These are phyloP conservation scores for Phaseolus coccineus DNA, from an alignment of 331 rosid species.

Conservation along the genomic window DNA sequence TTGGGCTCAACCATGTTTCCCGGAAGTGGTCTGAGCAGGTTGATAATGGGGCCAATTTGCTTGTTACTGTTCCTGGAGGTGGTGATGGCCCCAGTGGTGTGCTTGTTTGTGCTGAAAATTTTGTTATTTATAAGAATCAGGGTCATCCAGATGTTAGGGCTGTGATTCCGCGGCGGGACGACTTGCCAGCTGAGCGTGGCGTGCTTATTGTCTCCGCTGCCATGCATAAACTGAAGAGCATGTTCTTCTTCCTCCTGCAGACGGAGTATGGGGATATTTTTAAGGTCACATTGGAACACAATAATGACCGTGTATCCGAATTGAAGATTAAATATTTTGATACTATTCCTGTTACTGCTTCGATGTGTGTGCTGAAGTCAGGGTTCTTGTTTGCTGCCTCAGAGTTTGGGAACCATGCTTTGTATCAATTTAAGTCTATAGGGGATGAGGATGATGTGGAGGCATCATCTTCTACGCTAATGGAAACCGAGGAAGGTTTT, in stretches of 20 bases:
- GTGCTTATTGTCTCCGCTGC: slow-evolving; percentile 95
- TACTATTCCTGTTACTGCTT: slow-evolving; percentile 89
- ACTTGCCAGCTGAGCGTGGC: slow-evolving; percentile 89
- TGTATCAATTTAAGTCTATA: slow-evolving; percentile 86
- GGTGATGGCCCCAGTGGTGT: slow-evolving; percentile 98
- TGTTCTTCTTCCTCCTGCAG: slow-evolving; percentile 92
- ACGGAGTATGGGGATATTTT: slow-evolving; percentile 97
- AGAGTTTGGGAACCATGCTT: slow-evolving; percentile 88
- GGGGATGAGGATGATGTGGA: slow-evolving; percentile 95
- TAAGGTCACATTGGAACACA: slow-evolving; percentile 86
- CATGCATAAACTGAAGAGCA: slow-evolving; percentile 75
- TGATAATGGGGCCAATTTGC: slow-evolving; percentile 93
- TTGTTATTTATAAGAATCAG: slow-evolving; percentile 95
- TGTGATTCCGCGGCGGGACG: slow-evolving; percentile 86
- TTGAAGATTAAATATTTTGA: slow-evolving; percentile 90
- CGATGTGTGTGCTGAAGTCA: slow-evolving; percentile 93
- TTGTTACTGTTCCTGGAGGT: slow-evolving; percentile 97
- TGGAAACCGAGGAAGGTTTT: slow-evolving; percentile 94
- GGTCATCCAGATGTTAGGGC: slow-evolving; percentile 90
- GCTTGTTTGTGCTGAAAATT: slow-evolving; percentile 93
- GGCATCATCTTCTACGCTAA: slow-evolving; percentile 80
- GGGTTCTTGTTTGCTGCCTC: slow-evolving; percentile 94
- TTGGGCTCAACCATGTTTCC: slow-evolving; percentile 93
- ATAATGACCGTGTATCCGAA: slow-evolving; percentile 78
- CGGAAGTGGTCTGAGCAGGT: slow-evolving; percentile 97